A percentile compares a stretch with the other conserved stretches of the same genome.
Conservation (phyloP, 192 early-diverging fungal species). For the Dimargaris xerosporica region DNA sequence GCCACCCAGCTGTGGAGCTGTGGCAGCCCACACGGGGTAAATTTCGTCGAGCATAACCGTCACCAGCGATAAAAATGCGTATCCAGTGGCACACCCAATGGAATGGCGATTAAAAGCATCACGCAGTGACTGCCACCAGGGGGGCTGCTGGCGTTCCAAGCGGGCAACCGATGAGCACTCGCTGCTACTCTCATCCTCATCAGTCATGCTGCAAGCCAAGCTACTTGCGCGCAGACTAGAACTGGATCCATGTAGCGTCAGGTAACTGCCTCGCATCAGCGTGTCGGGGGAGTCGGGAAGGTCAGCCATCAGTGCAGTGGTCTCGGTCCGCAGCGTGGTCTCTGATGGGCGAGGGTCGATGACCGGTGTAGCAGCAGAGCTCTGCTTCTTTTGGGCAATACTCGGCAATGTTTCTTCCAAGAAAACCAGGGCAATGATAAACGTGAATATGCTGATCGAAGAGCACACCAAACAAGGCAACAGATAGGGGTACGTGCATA, state of each 20-base stretch:
- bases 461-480: conserved; percentile 66
- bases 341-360: neutral
- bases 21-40: conserved; percentile 28
- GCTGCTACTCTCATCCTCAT: neutral
- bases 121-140: neutral
- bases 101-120: neutral
- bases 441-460: conserved; percentile 40
- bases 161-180: neutral
- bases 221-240: neutral
- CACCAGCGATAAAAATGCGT: conserved; percentile 1
- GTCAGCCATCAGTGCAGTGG: neutral
- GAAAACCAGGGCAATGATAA: conserved; percentile 41
- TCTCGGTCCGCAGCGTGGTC: neutral
- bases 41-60: conserved; percentile 17
- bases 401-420: conserved; percentile 42
- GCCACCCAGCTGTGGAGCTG: conserved; percentile 24
- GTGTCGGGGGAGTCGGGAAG: neutral
- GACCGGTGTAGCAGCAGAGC: neutral
- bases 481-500: conserved; percentile 59
- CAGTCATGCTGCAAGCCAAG: neutral
- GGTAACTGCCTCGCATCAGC: no score
- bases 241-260: neutral
- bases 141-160: neutral
- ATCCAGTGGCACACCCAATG: neutral
- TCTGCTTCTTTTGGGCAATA: neutral